These are phyloP conservation scores for Mortierella sp. DNA, from an alignment of 371 early-diverging fungal genomes.

Conservation along the genomic window DNA sequence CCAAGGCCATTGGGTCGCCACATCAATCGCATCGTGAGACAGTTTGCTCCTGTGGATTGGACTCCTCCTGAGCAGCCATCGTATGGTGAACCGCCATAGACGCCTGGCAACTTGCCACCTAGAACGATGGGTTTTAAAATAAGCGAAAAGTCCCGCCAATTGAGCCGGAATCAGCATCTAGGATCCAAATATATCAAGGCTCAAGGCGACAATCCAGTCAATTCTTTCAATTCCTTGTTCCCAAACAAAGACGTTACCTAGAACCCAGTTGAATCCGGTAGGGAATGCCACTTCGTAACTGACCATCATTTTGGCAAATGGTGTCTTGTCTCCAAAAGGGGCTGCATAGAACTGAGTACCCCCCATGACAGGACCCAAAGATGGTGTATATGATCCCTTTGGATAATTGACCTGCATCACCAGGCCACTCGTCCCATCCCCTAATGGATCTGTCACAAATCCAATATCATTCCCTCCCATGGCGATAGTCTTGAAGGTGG, in stretches of 20 bases:
- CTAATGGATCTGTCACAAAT: constrained; percentile 60
- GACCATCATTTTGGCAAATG: constrained; percentile 53
- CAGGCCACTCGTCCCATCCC: background rate
- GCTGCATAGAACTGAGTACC: constrained; percentile 60
- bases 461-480: constrained; percentile 49
- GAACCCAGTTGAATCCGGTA: constrained; percentile 62
- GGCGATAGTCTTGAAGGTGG: constrained; percentile 32
- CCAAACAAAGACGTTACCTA: constrained; percentile 52
- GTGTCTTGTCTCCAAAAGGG: constrained; percentile 59
- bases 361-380: constrained; percentile 47
- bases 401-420: constrained; percentile 58
- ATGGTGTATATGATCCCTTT: constrained; percentile 59
- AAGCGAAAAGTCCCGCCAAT: background rate
- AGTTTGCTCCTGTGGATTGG: constrained; percentile 57
- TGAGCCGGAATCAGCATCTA: no score
- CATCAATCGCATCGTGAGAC: constrained; percentile 62
- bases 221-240: no score
- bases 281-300: constrained; percentile 68
- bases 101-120: constrained; percentile 51
- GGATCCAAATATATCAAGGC: no score
- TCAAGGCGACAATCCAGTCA: no score
- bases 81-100: constrained; percentile 54
- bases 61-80: constrained; percentile 63
- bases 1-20: constrained; percentile 56
- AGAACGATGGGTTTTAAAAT: background rate